Evolutionary conservation across 1,139 yeast species (phyloP), one percentile per base, ranked within the genome.

Genomic region (Debaryomyces fabryi): DNA sequence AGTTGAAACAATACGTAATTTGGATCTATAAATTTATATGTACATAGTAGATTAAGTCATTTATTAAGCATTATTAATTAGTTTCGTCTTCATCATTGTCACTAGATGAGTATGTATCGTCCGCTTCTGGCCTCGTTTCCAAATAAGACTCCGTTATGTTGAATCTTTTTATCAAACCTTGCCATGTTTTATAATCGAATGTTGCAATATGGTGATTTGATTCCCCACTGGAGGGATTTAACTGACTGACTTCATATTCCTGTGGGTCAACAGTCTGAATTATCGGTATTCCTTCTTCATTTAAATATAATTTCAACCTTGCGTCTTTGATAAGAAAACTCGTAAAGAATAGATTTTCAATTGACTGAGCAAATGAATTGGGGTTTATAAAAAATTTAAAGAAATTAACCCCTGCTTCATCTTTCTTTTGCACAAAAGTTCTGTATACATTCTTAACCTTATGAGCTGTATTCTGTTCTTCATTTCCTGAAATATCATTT

Each of bases 291-390:
- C 68, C 88, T 37, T 78, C 70, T 2, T 72, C 74, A 57, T 78
- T 83, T 37, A 66, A 67, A n/a, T 67, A 77, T 33, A 90, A 58
- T 36, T 73, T 69, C 27, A 90, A 65, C 56, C 76, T 81, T 1
- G 89, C 92, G 58, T 88, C 96, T 58, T 85, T 81, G 4, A 90
- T 79, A 44, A 92, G 69, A 60, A 91, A 91, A 63, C 96, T 87
- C 1, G 88, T 78, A 60, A 85, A 88, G 60, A 91, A 92, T 56
- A 92, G 68, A 60, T 89, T 90, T 61, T 92, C 97, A 4, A 91
- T 83, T 4, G 93, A 81, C 60, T 87, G 92, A 1, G 87, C 76
- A 65, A 86, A 92, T 5, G 93, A 85, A 7, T 68, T 49, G 0
- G 97, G 97, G 60, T 92, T 83, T 34, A 91, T 72, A 50, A 89